Evolutionary conservation across 163 green algal genomes (phyloP).

Genomic region (Coccomyxa subellipsoidea): DNA sequence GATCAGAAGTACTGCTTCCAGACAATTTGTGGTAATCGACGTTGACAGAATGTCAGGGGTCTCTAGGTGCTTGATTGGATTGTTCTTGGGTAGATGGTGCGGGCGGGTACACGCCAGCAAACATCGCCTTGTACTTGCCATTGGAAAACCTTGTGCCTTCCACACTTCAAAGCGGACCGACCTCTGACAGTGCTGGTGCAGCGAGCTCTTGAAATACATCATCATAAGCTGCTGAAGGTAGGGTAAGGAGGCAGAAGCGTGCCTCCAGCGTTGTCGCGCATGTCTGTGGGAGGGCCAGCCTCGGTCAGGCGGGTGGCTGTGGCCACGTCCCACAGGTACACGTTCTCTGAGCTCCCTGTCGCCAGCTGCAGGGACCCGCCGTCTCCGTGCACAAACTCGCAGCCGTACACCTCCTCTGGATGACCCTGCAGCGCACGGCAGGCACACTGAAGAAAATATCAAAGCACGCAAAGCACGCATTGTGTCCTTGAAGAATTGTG

Average conservation of each 20-base stretch:
- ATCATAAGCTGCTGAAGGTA: neutral
- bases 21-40: too few species aligned
- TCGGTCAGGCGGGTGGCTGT: neutral
- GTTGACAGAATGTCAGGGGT: too few species aligned
- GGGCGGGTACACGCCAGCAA: neutral
- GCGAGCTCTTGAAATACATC: neutral
- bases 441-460: neutral
- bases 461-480: too few species aligned
- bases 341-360: neutral
- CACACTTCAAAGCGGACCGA: neutral
- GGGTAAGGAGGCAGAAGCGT: neutral
- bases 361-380: neutral
- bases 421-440: slow-evolving; percentile 3
- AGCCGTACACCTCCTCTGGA: slow-evolving; percentile 12
- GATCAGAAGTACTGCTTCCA: too few species aligned
- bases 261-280: neutral
- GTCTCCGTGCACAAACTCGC: neutral
- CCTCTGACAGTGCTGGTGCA: neutral
- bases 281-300: neutral
- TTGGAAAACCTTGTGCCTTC: neutral
- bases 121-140: neutral
- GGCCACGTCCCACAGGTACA: slow-evolving; percentile 1
- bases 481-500: too few species aligned
- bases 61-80: too few species aligned
- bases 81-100: neutral